Conservation (phyloP, 306 rosid species). For the Prunus campanulata region DNA sequence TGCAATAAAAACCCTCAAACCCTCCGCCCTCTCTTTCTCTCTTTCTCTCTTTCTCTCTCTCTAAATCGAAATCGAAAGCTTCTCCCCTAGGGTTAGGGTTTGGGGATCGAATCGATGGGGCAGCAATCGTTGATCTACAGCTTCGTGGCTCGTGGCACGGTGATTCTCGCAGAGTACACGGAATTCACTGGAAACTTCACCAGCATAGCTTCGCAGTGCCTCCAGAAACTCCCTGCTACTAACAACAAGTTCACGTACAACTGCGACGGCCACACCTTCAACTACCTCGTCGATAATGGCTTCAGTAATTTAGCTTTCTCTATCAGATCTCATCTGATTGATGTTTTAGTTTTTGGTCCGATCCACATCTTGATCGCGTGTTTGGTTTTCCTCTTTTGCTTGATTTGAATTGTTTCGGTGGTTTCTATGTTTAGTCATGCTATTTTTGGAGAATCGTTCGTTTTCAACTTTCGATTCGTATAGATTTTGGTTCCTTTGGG, state of each 20-base stretch:
- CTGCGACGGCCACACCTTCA: conserved; percentile 95
- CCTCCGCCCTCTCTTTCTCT: not conserved
- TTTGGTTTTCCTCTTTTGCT: not conserved
- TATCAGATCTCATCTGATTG: conserved; percentile 22
- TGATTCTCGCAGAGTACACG: conserved; percentile 74
- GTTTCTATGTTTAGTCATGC: not conserved
- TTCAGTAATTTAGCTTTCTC: conserved; percentile 54
- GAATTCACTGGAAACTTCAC: conserved; percentile 90
- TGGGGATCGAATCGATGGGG: conserved; percentile 58
- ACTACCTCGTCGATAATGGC: conserved; percentile 85
- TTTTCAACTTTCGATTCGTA: not conserved
- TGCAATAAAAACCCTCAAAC: conserved; percentile 16
- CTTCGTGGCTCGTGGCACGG: conserved; percentile 87
- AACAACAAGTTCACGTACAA: conserved; percentile 85
- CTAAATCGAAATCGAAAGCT: not conserved
- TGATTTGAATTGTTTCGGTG: conserved; percentile 18
- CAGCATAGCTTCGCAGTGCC: conserved; percentile 79
- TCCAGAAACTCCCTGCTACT: conserved; percentile 82
- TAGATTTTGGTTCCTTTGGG: not conserved
- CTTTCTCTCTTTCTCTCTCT: conserved; percentile 9
- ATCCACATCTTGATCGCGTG: conserved; percentile 17
- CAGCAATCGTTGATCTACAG: conserved; percentile 95
- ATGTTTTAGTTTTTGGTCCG: conserved; percentile 12
- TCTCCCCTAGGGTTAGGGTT: conserved; percentile 20
- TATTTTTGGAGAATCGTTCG: not conserved